Conservation (phyloP, 2,329 filamentous ascomycete genomes). For the Aureobasidium pullulans region DNA sequence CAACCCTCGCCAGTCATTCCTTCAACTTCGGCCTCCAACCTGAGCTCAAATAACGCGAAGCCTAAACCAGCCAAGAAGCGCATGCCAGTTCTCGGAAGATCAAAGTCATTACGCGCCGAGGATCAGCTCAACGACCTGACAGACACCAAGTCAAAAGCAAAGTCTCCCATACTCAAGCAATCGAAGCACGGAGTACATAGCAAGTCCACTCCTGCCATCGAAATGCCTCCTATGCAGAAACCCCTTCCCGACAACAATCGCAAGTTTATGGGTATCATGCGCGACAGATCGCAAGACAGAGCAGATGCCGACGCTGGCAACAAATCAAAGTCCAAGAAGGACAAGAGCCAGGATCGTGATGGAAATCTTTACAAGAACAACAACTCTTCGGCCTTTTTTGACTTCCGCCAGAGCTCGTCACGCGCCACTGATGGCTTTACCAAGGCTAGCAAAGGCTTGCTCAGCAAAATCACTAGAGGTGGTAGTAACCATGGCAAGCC, state of each 20-base stretch:
- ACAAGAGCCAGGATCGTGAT: conserved; percentile 9
- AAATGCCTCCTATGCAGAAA: conserved; percentile 11
- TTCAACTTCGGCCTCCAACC: not conserved
- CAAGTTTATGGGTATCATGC: conserved; percentile 57
- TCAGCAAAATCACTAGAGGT: conserved; percentile 68
- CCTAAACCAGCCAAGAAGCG: conserved; percentile 15
- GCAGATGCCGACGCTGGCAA: conserved; percentile 22
- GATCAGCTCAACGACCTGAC: conserved; percentile 33
- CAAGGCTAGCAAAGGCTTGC: conserved; percentile 68
- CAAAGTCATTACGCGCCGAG: conserved; percentile 16
- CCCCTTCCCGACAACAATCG: conserved; percentile 51
- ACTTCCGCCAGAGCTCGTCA: conserved; percentile 60
- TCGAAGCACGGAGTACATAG: conserved; percentile 7
- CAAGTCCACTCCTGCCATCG: conserved; percentile 2
- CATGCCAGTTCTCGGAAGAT: conserved; percentile 15
- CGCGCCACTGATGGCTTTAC: conserved; percentile 63
- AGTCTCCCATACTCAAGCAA: conserved; percentile 11
- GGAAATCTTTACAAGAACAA: conserved; percentile 11
- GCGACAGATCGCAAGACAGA: conserved; percentile 70
- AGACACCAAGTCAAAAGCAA: conserved; percentile 3
- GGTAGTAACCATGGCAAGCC: conserved; percentile 59
- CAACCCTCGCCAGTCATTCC: not conserved
- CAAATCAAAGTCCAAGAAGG: conserved; percentile 15
- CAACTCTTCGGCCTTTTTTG: conserved; percentile 8
- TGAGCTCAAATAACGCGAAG: conserved; percentile 6